phyloP scores from a whole-genome alignment of 2,329 filamentous ascomycete genomes.

The Teratosphaeria nubilosa region DNA sequence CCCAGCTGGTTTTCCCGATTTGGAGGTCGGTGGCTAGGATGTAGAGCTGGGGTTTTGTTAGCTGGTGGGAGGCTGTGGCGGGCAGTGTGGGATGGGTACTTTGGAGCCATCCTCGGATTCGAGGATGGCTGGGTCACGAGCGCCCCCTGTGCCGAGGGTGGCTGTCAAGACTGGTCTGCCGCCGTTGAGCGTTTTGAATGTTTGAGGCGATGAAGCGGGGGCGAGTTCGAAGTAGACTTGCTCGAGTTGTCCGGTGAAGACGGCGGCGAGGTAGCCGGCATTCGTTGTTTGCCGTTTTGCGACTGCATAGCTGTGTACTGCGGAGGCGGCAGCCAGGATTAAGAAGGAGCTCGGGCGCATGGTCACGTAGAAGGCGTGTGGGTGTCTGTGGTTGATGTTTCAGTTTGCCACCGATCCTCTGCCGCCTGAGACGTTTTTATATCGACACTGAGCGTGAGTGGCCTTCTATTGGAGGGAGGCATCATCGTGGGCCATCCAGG shows the following conservation, averaged over 20 bases:
- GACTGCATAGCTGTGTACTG: background rate
- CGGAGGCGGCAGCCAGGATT: background rate
- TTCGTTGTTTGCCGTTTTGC: background rate
- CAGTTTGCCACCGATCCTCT: background rate
- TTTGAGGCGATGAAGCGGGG: background rate
- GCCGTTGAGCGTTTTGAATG: background rate
- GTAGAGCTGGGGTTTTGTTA: background rate
- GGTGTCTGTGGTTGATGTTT: background rate
- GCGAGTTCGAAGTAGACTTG: background rate
- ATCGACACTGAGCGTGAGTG: background rate
- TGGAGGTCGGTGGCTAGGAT: background rate
- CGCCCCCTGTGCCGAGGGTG: background rate
- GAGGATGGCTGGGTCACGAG: background rate
- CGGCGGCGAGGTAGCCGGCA: background rate
- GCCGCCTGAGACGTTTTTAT: background rate
- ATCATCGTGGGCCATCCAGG: background rate
- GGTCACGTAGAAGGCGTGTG: background rate
- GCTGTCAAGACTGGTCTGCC: background rate
- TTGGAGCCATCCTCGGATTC: background rate
- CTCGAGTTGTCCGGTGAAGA: background rate
- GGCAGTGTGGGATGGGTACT: background rate
- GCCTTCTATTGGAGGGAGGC: too few species aligned
- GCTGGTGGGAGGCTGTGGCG: background rate
- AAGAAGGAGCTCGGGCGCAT: background rate
- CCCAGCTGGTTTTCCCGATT: background rate